Conservation (phyloP, 1,284 basidiomycete genomes). For the Sanghuangporus weigelae region DNA sequence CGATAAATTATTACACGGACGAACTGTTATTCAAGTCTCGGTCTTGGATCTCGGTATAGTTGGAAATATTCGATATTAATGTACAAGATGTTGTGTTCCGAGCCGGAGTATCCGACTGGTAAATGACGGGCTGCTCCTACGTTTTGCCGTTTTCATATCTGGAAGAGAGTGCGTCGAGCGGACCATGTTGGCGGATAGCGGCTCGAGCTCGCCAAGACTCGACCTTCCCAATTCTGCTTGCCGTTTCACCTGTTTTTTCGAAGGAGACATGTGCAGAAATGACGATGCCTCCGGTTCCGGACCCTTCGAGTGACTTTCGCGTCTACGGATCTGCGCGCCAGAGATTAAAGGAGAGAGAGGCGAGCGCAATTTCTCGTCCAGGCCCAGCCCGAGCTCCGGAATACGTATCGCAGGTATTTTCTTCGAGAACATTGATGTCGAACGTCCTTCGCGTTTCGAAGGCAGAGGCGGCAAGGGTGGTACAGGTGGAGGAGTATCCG, state of each 20-base stretch:
- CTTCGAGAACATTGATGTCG: background rate
- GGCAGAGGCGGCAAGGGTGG: slow-evolving; percentile 6
- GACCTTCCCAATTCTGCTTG: background rate
- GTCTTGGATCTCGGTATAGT: background rate
- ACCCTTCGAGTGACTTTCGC: background rate
- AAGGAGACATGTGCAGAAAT: slow-evolving; percentile 9
- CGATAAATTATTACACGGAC: background rate
- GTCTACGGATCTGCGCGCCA: background rate
- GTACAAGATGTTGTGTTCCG: slow-evolving; percentile 10
- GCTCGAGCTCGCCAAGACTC: background rate
- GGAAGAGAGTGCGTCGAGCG: slow-evolving; percentile 15
- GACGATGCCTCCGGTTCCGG: background rate
- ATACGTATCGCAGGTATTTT: slow-evolving; percentile 13
- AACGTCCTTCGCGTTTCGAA: background rate
- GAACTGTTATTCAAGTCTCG: background rate
- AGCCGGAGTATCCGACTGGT: slow-evolving; percentile 8
- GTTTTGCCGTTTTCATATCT: slow-evolving; percentile 13
- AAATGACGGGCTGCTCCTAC: slow-evolving; percentile 11
- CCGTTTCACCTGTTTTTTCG: slow-evolving; percentile 1
- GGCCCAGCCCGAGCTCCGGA: slow-evolving; percentile 14
- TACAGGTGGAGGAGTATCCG: slow-evolving; percentile 5
- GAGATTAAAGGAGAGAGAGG: slow-evolving; percentile 8
- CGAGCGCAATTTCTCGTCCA: slow-evolving; percentile 13
- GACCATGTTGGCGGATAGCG: background rate
- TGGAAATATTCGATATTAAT: background rate